phyloP scores from a whole-genome alignment of 2,329 filamentous ascomycete species.

The Didymella glomerata region DNA sequence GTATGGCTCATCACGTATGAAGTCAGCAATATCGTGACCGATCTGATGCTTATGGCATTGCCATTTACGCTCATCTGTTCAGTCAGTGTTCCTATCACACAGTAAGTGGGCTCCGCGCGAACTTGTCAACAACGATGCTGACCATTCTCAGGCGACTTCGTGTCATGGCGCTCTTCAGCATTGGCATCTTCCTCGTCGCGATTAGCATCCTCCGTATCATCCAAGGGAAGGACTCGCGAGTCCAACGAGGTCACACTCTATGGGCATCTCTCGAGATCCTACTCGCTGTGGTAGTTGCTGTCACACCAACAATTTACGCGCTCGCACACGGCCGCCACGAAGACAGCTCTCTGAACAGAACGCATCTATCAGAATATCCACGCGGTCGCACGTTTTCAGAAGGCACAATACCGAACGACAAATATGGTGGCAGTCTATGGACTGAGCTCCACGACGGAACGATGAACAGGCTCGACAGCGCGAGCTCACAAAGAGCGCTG shows the following conservation, averaged over 20 bases:
- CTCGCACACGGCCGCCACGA: slow-evolving; percentile 25
- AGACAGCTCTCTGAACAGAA: slow-evolving; percentile 18
- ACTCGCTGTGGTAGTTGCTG: slow-evolving; percentile 27
- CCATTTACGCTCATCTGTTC: slow-evolving; percentile 25
- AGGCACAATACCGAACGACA: slow-evolving; percentile 4
- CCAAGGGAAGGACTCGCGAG: slow-evolving; percentile 21
- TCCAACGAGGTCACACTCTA: slow-evolving; percentile 26
- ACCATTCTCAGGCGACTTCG: slow-evolving; percentile 21
- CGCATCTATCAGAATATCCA: slow-evolving; percentile 19
- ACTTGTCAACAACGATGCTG: not conserved
- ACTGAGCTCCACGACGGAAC: slow-evolving; percentile 22
- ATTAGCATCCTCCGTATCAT: slow-evolving; percentile 29
- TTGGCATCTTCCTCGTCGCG: slow-evolving; percentile 29
- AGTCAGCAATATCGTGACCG: slow-evolving; percentile 30
- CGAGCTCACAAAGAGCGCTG: slow-evolving; percentile 22
- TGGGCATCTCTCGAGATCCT: slow-evolving; percentile 31
- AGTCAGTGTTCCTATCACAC: slow-evolving; percentile 20
- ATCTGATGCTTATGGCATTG: slow-evolving; percentile 29
- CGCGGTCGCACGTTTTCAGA: slow-evolving; percentile 16
- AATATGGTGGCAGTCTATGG: slow-evolving; percentile 20
- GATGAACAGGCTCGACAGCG: slow-evolving; percentile 15
- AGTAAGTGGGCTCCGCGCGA: slow-evolving; percentile 12
- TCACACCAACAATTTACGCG: slow-evolving; percentile 30
- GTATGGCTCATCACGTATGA: slow-evolving; percentile 34
- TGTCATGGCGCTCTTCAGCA: slow-evolving; percentile 29